Conservation (phyloP, 2,329 filamentous ascomycete species). For the Ophiostoma sp. region DNA sequence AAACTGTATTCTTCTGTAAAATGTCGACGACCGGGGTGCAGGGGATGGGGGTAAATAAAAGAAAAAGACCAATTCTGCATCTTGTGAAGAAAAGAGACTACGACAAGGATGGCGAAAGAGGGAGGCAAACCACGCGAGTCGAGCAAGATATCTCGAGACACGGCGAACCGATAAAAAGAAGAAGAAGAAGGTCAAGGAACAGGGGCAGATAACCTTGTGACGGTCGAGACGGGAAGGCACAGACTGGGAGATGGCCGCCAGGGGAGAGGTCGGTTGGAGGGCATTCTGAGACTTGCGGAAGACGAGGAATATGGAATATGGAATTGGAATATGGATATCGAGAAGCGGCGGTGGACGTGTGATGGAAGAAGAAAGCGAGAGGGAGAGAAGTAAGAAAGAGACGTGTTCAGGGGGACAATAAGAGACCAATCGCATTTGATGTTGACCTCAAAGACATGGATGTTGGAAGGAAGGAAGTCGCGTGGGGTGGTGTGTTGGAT, state of each 20-base stretch:
- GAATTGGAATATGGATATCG: not conserved
- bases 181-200: not conserved
- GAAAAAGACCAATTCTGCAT: not conserved
- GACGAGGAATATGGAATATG: not conserved
- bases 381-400: not conserved
- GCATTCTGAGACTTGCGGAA: not conserved
- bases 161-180: not conserved
- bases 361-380: not conserved
- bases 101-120: not conserved
- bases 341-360: constrained; percentile 9
- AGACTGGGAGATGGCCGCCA: not conserved
- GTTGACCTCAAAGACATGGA: not conserved
- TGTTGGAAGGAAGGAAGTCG: not conserved
- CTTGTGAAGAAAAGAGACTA: not conserved
- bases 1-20: not conserved
- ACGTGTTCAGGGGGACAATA: not conserved
- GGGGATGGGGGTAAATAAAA: not conserved
- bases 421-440: not conserved
- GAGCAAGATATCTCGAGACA: not conserved
- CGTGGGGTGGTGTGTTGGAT: not conserved
- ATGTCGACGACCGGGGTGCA: not conserved
- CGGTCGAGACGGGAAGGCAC: not conserved
- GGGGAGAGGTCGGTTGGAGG: not conserved
- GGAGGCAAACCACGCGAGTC: not conserved
- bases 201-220: not conserved